These are phyloP conservation scores for Colletotrichum chrysophilum DNA, from an alignment of 2,329 filamentous ascomycete species.

Conservation along the genomic window DNA sequence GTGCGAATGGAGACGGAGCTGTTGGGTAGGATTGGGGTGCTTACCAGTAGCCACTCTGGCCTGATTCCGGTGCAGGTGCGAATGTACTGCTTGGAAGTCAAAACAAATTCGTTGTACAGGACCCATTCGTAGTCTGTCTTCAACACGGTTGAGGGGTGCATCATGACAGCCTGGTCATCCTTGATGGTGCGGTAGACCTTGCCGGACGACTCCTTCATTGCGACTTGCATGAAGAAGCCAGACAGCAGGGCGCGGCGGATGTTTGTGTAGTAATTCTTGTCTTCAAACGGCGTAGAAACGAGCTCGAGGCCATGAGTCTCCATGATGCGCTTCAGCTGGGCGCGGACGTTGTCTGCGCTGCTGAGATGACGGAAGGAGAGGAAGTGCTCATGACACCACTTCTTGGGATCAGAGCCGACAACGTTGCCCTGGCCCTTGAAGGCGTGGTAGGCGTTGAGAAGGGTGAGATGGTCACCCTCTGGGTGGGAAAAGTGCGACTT, in stretches of 20 bases:
- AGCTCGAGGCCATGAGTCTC: slow-evolving; percentile 88
- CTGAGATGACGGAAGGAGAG: slow-evolving; percentile 86
- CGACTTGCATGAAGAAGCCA: slow-evolving; percentile 99
- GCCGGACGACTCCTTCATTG: slow-evolving; percentile 86
- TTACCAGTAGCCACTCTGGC: slow-evolving; percentile 91
- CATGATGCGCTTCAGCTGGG: slow-evolving; percentile 95
- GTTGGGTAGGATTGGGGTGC: slow-evolving; percentile 31
- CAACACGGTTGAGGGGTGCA: slow-evolving; percentile 93
- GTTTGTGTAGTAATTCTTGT: slow-evolving; percentile 98
- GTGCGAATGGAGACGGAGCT: background rate
- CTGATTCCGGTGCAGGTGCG: slow-evolving; percentile 90
- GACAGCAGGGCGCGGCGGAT: slow-evolving; percentile 90
- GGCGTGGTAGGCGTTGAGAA: slow-evolving; percentile 97
- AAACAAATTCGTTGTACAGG: slow-evolving; percentile 96
- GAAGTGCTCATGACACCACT: slow-evolving; percentile 98
- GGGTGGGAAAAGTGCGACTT: slow-evolving; percentile 91
- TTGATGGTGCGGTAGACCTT: slow-evolving; percentile 97
- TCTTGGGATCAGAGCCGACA: slow-evolving; percentile 73
- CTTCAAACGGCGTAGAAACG: slow-evolving; percentile 85
- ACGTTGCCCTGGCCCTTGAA: slow-evolving; percentile 80
- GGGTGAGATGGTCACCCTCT: slow-evolving; percentile 93
- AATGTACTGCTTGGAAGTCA: slow-evolving; percentile 98
- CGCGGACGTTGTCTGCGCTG: slow-evolving; percentile 91
- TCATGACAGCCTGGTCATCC: slow-evolving; percentile 90
- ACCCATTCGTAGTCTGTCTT: slow-evolving; percentile 94